A percentile compares a stretch with the other conserved stretches of the same genome.
These are phyloP conservation scores for Fraxinus floribunda DNA, from an alignment of 305 asterid genomes.

Conservation along the genomic window DNA sequence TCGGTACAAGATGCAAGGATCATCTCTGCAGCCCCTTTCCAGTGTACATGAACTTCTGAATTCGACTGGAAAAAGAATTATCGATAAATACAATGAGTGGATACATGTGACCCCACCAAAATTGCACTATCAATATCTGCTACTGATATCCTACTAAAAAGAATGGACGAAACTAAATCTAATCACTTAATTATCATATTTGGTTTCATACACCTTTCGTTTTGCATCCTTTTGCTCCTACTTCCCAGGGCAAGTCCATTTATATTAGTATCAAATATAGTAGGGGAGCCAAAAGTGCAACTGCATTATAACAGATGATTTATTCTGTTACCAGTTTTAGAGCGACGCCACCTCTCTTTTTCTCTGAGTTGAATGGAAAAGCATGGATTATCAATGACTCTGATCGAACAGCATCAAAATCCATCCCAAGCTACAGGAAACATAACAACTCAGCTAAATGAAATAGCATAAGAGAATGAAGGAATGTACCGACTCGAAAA, in stretches of 20 bases:
- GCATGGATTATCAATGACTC: conserved; percentile 68
- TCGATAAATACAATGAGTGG: conserved; percentile 1
- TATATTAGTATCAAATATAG: background rate
- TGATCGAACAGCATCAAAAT: conserved; percentile 56
- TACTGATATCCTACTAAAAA: background rate
- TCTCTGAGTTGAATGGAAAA: conserved; percentile 94
- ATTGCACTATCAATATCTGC: conserved; percentile 6
- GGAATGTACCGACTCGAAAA: background rate
- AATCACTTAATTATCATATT: background rate
- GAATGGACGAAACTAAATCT: background rate
- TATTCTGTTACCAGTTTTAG: conserved; percentile 58
- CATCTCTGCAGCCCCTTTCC: conserved; percentile 99
- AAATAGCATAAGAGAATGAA: conserved; percentile 14
- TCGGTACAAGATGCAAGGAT: conserved; percentile 72
- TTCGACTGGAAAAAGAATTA: conserved; percentile 45
- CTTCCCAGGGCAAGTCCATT: background rate
- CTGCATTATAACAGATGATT: conserved; percentile 6
- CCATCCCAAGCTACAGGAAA: conserved; percentile 80
- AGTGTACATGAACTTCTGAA: conserved; percentile 71
- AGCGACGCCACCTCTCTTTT: conserved; percentile 92
- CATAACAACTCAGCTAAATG: conserved; percentile 18
- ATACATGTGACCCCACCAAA: background rate
- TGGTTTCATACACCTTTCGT: background rate
- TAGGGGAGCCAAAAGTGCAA: conserved; percentile 1
- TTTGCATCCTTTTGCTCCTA: background rate